Base-by-base conservation (phyloP, 1,139 yeast genomes). In the Yamadazyma trypodendri region DNA sequence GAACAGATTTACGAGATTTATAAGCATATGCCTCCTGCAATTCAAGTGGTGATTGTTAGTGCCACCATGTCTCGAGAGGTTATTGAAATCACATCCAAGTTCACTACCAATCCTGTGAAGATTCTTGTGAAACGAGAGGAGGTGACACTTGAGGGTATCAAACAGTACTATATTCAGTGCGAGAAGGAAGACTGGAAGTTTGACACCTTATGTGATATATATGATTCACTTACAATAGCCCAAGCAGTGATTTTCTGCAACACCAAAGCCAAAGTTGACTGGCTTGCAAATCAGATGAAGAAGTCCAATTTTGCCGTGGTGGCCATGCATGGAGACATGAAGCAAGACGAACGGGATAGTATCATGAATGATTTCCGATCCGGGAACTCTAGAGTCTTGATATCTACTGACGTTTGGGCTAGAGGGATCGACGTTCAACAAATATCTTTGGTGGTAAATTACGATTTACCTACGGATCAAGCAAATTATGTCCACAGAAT, bases 391-490 rank as follows among this genome's bases (percentile, higher is more conserved):
- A 72, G 97, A 40, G 96, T 92, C 8, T 66, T 92, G 43, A 89
- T 92, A 31, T 86, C 97, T 17, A 92, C 98, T 4, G 97, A 92
- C 61, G 94, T 92, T 32, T 89, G 96, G 95, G 97, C 98, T 1
- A 74, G 97, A 58, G 98, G 98, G 37, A 90, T 90, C 40, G 97
- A 90, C 61, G 97, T 90, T 20, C 98, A 90, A 63, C 97, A 90
- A 58, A 95, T 90, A n/a, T 87, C 96, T 0, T 68, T 90, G 40
- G 98, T 92, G 20, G 84, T 92, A 38, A 92, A 90, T 64, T 92
- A 88, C 62, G 97, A 90, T 59, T 63, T 92, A 47, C 97, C 97
- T 1, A 62, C 69, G 35, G 92, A 84, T 58, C 78, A 80, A 55
- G 97, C 89, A 58, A 90, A 87, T 65, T 90, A 90, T 58, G 79